Evolutionary conservation across 2,329 filamentous ascomycete species (phyloP), one percentile per base, ranked within the genome.

Genomic region (Aspergillus sp.): DNA sequence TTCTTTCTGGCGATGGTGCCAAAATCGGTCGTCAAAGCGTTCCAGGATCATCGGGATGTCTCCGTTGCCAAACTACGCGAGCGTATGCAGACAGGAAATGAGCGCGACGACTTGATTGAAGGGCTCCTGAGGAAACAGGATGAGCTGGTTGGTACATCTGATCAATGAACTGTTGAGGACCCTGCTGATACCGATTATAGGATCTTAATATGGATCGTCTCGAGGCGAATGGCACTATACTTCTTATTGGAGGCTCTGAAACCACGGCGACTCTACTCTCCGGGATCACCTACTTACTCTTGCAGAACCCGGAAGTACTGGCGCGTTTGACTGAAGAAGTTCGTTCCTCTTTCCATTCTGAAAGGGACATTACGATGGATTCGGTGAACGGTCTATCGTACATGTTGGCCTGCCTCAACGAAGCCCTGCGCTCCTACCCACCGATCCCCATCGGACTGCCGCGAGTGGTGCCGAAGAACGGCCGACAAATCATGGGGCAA

Each of bases 261-360:
- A 82, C 80, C 0, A 82, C 79, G 0, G 78, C 79, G 0, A 80
- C 78, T 0, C 64, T 73, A 1, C 67, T 82, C 0, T 66, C 72
- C 0, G 80, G 78, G 1, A 63, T 70, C 0, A 78, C 77, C 0
- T 81, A 73, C 54, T 69, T 77, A 0, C 69, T 84, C 0, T 65
- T 78, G 16, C 60, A 52, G 9, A 73, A 76, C 50, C 77, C 76
- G 0, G 55, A 65, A 0, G 61, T 57, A 1, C 58, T 76, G 9
- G 54, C 66, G 62, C 74, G 67, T 47, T 45, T 80, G 4, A 66
- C 59, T 0, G 10, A 71, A 0, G 80, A 82, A 63, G 68, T 82
- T 45, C 56, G 56, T 3, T 60, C 64, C 0, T 47, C 68, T 0
- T 82, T 80, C 62, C 55, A 50, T 0, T 55, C 49, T 0, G 67